Conservation (phyloP, 2,329 filamentous ascomycete species). For the Akanthomyces dipterigenus region DNA sequence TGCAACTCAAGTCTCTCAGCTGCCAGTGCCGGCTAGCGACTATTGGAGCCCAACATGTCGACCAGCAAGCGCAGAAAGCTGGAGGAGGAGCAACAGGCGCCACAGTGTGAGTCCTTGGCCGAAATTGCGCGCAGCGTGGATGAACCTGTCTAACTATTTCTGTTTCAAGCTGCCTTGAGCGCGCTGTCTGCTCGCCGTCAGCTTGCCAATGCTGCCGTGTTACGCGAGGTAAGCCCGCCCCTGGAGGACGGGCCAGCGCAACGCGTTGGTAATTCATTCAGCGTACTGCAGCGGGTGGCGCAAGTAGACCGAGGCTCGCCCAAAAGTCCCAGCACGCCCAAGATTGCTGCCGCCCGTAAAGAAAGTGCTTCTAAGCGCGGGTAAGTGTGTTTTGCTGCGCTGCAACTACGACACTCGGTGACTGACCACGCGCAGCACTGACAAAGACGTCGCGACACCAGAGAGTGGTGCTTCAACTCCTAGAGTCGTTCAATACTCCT, state of each 20-base stretch:
- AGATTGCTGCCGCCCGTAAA: not conserved
- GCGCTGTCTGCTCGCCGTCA: constrained; percentile 30
- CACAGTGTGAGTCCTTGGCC: constrained; percentile 22
- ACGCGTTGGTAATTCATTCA: constrained; percentile 6
- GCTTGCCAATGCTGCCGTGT: constrained; percentile 14
- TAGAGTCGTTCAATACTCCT: constrained; percentile 31
- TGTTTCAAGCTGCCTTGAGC: constrained; percentile 25
- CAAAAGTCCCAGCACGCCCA: not conserved
- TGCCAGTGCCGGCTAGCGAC: not conserved
- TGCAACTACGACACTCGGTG: not conserved
- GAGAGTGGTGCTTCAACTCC: not conserved
- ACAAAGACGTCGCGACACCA: not conserved
- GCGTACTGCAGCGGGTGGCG: constrained; percentile 4
- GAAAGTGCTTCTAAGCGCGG: not conserved
- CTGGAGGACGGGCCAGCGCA: not conserved
- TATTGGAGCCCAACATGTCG: constrained; percentile 18
- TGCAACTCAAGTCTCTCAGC: not conserved
- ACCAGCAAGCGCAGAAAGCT: constrained; percentile 30
- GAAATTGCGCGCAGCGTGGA: not conserved
- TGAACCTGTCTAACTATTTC: not conserved
- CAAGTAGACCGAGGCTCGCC: not conserved
- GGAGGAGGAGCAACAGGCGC: constrained; percentile 24
- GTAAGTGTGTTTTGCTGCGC: not conserved
- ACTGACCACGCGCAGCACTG: not conserved
- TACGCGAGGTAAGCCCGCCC: not conserved